These are phyloP conservation scores for Alternaria gansuensis DNA, from an alignment of 2,329 filamentous ascomycete genomes.

Conservation along the genomic window DNA sequence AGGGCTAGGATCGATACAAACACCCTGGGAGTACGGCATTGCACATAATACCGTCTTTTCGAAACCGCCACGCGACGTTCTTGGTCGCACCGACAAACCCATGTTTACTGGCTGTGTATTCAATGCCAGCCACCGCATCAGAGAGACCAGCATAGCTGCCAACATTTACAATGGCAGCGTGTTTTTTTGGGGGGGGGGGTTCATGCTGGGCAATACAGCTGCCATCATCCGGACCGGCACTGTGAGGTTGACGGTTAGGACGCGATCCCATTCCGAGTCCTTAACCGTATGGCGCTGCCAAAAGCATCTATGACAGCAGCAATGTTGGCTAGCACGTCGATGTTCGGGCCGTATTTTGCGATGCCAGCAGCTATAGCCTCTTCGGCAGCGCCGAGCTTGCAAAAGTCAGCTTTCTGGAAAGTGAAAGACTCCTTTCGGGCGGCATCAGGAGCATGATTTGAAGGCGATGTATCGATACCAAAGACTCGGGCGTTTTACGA, in stretches of 20 bases:
- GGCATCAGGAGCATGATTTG: constrained; percentile 15
- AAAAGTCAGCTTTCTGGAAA: constrained; percentile 35
- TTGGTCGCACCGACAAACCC: constrained; percentile 59
- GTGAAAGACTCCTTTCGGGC: constrained; percentile 14
- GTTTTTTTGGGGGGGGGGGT: constrained; percentile 37
- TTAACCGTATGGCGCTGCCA: constrained; percentile 50
- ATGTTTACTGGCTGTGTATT: constrained; percentile 59
- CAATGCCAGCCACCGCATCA: constrained; percentile 55
- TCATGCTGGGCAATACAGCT: constrained; percentile 56
- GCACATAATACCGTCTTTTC: constrained; percentile 57
- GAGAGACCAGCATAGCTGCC: constrained; percentile 40
- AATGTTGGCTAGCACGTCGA: constrained; percentile 57
- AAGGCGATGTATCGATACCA: constrained; percentile 36
- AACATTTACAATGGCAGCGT: constrained; percentile 57
- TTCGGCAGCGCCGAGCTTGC: constrained; percentile 20
- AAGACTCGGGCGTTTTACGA: constrained; percentile 33
- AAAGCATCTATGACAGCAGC: constrained; percentile 57
- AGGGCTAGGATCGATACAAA: constrained; percentile 9
- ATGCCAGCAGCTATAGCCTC: constrained; percentile 30
- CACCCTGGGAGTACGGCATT: constrained; percentile 58
- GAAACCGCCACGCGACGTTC: constrained; percentile 59
- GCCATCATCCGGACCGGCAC: constrained; percentile 58
- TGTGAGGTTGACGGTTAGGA: constrained; percentile 56
- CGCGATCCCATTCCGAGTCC: constrained; percentile 53
- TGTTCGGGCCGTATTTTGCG: constrained; percentile 26